Evolutionary conservation across 805 yeast species (phyloP), one percentile per base, ranked within the genome.

Genomic region (Vanderwaltozyma tropicalis): DNA sequence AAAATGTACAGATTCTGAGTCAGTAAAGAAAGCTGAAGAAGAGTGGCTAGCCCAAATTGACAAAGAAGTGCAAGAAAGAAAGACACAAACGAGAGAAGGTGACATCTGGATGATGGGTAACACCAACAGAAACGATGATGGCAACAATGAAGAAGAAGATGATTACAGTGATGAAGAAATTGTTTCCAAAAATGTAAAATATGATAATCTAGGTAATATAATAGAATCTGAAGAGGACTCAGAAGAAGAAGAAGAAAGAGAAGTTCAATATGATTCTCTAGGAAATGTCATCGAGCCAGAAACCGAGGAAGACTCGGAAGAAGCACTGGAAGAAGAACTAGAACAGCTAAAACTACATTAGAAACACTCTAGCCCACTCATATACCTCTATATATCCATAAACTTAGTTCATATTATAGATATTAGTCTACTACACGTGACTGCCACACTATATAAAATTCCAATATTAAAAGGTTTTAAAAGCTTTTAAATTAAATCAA

Each of bases 31-130:
- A 29, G 95, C 87, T 0, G 89, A 92, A 60, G 75, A 76, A 11
- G 74, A 63, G 21, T 89, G 92, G 81, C 58, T 92, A 48, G 76
- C 66, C 17, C 68, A 67, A 49, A 62, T 84, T 13, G 92, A 85
- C 41, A 61, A 64, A 39, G 95, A 84, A 49, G 72, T 71, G 15
- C 67, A 68, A 44, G 78, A 76, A 35, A 65, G 89, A 41, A 77
- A 78, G 52, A 69, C 66, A 37, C 67, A 66, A 37, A 67, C 69
- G 3, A 64, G 63, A 17, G 69, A 61, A 9, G 76, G 64, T 14
- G 95, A 83, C 57, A 58, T 80, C 5, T 84, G 94, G 94, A 64
- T 72, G 59, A 71, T 76, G 64, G 94, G 94, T 0, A 83, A 82
- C 49, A 78, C 80, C 3, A 85, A 85, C 46, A 73, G 80, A 45